phyloP scores from a whole-genome alignment of 768 basidiomycete species.

The Calocybe indica region DNA sequence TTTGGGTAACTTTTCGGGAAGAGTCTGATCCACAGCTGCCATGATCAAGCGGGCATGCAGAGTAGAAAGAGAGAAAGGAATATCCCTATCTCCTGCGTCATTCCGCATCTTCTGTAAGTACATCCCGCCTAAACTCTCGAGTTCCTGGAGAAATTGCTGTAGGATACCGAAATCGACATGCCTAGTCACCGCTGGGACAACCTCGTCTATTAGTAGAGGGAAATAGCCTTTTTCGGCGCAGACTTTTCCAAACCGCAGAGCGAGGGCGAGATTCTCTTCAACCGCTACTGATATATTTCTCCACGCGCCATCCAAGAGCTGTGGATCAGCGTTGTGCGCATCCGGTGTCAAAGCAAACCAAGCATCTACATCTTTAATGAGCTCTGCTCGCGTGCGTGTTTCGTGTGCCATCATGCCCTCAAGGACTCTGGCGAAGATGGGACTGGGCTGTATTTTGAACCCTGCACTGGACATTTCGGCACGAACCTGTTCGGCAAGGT shows the following conservation, averaged over 20 bases:
- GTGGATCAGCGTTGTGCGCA: slow-evolving; percentile 10
- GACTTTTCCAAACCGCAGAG: slow-evolving; percentile 36
- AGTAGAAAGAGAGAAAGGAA: no score
- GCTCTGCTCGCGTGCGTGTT: slow-evolving; percentile 5
- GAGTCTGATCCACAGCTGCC: not conserved
- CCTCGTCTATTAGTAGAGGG: slow-evolving; percentile 12
- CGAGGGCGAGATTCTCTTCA: slow-evolving; percentile 26
- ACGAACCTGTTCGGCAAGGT: slow-evolving; percentile 26
- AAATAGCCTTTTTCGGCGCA: slow-evolving; percentile 43
- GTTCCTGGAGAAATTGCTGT: slow-evolving; percentile 7
- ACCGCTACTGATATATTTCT: slow-evolving; percentile 21
- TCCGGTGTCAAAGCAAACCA: slow-evolving; percentile 42
- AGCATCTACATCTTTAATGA: slow-evolving; percentile 17
- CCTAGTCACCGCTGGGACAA: slow-evolving; percentile 18
- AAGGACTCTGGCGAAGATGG: slow-evolving; percentile 32
- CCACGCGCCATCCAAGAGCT: slow-evolving; percentile 8
- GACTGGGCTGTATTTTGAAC: slow-evolving; percentile 27
- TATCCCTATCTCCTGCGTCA: no score
- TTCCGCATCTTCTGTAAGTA: no score
- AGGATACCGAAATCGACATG: slow-evolving; percentile 6
- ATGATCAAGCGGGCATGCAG: no score
- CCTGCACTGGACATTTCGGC: slow-evolving; percentile 32
- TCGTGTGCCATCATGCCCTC: slow-evolving; percentile 19
- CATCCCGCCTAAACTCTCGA: not conserved
- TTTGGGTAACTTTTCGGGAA: not conserved